phyloP scores from a whole-genome alignment of 768 basidiomycete species.

The Epithele typhae region DNA sequence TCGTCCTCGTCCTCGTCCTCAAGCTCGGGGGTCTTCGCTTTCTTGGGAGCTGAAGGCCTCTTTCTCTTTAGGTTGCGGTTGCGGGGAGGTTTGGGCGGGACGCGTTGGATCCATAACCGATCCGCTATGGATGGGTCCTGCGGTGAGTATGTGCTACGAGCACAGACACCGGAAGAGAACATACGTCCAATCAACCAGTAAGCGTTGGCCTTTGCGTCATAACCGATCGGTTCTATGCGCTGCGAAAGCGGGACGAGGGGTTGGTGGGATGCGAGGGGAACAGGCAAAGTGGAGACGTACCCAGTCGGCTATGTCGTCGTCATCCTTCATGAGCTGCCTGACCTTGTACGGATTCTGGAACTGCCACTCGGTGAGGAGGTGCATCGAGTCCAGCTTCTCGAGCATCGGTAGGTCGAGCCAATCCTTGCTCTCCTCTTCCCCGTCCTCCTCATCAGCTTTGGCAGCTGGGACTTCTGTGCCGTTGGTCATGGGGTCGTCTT shows the following conservation, averaged over 20 bases:
- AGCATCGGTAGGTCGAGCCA: constrained; percentile 73
- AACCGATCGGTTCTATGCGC: constrained; percentile 85
- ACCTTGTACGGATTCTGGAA: constrained; percentile 74
- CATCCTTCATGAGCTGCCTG: constrained; percentile 68
- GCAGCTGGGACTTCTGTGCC: constrained; percentile 1
- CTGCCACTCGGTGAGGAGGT: constrained; percentile 79
- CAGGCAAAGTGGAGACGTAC: constrained; percentile 39
- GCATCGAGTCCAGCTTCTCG: constrained; percentile 68
- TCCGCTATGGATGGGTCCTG: constrained; percentile 43
- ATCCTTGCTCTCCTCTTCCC: constrained; percentile 43
- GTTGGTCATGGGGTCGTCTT: constrained; percentile 2
- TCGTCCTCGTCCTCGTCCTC: constrained; percentile 2
- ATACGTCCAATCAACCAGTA: constrained; percentile 85
- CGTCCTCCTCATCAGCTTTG: constrained; percentile 7
- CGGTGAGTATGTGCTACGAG: background rate
- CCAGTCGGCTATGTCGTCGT: constrained; percentile 77
- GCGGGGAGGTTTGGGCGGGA: constrained; percentile 44
- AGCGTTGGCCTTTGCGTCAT: constrained; percentile 71
- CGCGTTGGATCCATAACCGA: constrained; percentile 85
- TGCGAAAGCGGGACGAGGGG: constrained; percentile 24
- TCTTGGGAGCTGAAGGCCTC: constrained; percentile 24
- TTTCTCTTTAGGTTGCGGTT: constrained; percentile 35
- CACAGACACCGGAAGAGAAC: constrained; percentile 17
- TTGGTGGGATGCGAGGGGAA: background rate
- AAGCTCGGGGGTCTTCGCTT: constrained; percentile 18